Percentiles rank a stretch among this genome's conserved stretches.
These are phyloP conservation scores for Fusarium pininemorale DNA, from an alignment of 2,329 filamentous ascomycete genomes.

Conservation along the genomic window DNA sequence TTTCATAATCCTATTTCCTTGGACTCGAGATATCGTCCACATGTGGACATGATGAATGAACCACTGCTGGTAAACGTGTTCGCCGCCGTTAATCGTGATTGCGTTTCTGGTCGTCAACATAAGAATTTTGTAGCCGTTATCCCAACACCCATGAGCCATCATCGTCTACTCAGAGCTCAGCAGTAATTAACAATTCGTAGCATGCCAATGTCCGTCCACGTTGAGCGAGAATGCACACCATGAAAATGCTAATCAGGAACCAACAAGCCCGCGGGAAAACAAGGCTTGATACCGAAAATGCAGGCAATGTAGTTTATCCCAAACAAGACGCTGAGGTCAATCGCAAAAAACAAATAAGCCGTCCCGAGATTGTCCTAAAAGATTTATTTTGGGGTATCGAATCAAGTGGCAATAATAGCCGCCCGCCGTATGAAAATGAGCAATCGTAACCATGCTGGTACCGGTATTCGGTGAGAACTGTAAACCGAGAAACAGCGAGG, in stretches of 20 bases:
- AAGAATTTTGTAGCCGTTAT: neutral
- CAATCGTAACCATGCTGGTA: constrained; percentile 4
- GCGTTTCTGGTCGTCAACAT: constrained; percentile 29
- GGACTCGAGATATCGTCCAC: neutral
- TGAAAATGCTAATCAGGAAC: neutral
- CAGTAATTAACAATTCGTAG: neutral
- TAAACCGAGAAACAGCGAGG: constrained; percentile 12
- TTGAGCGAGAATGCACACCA: neutral
- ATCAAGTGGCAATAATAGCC: constrained; percentile 13
- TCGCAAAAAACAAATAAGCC: constrained; percentile 25
- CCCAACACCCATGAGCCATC: neutral
- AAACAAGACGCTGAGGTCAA: constrained; percentile 5
- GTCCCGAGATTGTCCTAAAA: constrained; percentile 17
- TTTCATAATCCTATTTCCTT: neutral
- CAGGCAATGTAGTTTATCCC: neutral
- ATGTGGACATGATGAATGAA: neutral
- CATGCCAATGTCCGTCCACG: neutral
- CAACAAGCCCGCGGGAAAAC: neutral
- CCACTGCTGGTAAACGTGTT: neutral
- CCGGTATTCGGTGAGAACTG: constrained; percentile 2
- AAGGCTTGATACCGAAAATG: neutral
- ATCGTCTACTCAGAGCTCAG: neutral
- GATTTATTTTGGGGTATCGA: constrained; percentile 35
- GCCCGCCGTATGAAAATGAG: constrained; percentile 22
- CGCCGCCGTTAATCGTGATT: constrained; percentile 20